Evolutionary conservation across 2,329 filamentous ascomycete genomes (phyloP), one percentile per base, ranked within the genome.

Genomic region (Fusarium tanahbumbuense): DNA sequence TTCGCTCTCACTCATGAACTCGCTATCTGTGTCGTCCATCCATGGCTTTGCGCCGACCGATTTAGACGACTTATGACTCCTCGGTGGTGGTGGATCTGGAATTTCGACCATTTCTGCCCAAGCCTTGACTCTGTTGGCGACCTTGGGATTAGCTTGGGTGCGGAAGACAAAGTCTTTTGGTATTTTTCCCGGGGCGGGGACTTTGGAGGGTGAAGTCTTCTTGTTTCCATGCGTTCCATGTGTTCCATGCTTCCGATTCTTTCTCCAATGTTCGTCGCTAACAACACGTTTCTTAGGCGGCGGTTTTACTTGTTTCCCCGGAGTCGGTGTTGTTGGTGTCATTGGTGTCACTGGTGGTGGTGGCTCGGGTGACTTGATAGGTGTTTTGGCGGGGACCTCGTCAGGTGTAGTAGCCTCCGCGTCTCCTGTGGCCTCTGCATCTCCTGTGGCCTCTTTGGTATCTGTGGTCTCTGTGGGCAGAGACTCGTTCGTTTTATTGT

Each of bases 251-350:
- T 84, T 86, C 63, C 84, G 85, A 66, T 86, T 87, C 64, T 89
- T 90, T 81, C 89, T 89, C 92, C 95, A 98, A 81, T 97, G 93
- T 57, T 92, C 92, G 81, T 98, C 95, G 78, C 94, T 98, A 66
- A 98, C 89, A 56, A 98, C 93, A 68, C 94, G 89, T 85, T 97
- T 98, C 81, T 93, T 94, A 18, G 95, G 95, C 47, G 93, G 88
- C 52, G 84, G 79, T 55, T 89, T 77, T 81, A 73, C 60, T 58
- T 56, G 69, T 12, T 56, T 57, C 18, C 25, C 54, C 30, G 20
- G 20, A 5, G 25, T 61, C 20, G 73, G 56, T 11, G 54, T 37
- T 25, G 30, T 56, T 20, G 92, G 88, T 54, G 84, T 25, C 18
- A 32, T n/a, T 16, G 52, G 52, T 46, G 52, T 30, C 20, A 88